These are phyloP conservation scores for Microbotryum silenes-acaulis DNA, from an alignment of 1,284 basidiomycete genomes.

Conservation along the genomic window DNA sequence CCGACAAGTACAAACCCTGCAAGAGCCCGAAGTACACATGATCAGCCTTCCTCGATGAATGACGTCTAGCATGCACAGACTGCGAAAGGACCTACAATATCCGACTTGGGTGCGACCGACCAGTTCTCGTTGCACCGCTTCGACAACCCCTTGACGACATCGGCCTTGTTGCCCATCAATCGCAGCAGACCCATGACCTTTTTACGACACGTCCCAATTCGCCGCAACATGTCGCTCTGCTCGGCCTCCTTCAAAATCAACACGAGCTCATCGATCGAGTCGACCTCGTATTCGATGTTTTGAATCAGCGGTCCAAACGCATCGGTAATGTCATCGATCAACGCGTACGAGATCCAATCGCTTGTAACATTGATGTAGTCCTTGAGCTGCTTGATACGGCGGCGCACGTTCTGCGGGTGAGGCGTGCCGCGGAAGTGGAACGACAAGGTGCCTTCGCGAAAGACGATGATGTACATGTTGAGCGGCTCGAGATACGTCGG, in stretches of 20 bases:
- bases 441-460: slow-evolving; percentile 95
- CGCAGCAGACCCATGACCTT: slow-evolving; percentile 96
- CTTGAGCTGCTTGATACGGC: slow-evolving; percentile 97
- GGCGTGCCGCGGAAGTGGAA: slow-evolving; percentile 98
- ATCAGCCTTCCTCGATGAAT: slow-evolving; percentile 7
- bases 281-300: slow-evolving; percentile 98
- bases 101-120: slow-evolving; percentile 93
- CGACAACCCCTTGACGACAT: slow-evolving; percentile 96
- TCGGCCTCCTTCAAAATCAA: slow-evolving; percentile 83
- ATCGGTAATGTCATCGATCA: slow-evolving; percentile 99
- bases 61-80: slow-evolving; percentile 51
- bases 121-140: slow-evolving; percentile 99
- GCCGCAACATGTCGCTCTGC: slow-evolving; percentile 69
- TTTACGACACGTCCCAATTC: slow-evolving; percentile 96
- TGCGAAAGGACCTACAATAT: slow-evolving; percentile 83
- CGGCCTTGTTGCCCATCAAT: slow-evolving; percentile 98
- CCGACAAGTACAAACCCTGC: slow-evolving; percentile 29
- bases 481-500: slow-evolving; percentile 95
- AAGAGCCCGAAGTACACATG: not conserved
- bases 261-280: slow-evolving; percentile 96
- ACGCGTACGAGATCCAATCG: slow-evolving; percentile 99
- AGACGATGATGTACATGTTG: slow-evolving; percentile 99
- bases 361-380: slow-evolving; percentile 99
- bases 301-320: slow-evolving; percentile 98
- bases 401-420: slow-evolving; percentile 93